phyloP scores from a whole-genome alignment of 164 flowering plant genomes.

The grape (Vitis vinifera) region ASM3070453v1 NC_081809.1:19145501-19146000 shows the following conservation, averaged over 20 bases:
- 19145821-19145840: no score
- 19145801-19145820: no score
- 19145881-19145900: no score
- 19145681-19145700: constrained; percentile 68
- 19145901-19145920: no score
- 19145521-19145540: constrained; percentile 13
- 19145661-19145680: constrained; percentile 40
- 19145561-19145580: constrained; percentile 30
- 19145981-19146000: not conserved
- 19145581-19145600: constrained; percentile 86
- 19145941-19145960: no score
- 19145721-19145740: not conserved
- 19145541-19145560: constrained; percentile 20
- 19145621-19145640: constrained; percentile 82
- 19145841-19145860: no score
- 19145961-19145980: no score
- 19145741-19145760: not conserved
- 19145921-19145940: no score
- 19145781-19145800: no score
- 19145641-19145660: constrained; percentile 53
- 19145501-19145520: constrained; percentile 4
- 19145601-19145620: constrained; percentile 73
- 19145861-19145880: no score
- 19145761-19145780: not conserved
- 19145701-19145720: constrained; percentile 1